Conservation (phyloP, 371 early-diverging fungal genomes). For the Chytridiales sp. region DNA sequence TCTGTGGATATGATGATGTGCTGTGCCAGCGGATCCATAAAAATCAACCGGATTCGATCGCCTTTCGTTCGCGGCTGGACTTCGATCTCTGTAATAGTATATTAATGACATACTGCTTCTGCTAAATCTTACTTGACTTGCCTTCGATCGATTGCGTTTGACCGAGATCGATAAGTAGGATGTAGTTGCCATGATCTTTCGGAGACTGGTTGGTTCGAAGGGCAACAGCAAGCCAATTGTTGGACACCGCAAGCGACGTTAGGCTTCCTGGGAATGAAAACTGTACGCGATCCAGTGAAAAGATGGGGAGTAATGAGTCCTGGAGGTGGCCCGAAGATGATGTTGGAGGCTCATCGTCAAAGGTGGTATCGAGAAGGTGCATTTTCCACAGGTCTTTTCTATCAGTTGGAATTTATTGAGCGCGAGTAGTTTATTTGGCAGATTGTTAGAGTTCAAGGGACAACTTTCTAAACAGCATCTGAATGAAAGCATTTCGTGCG, state of each 20-base stretch:
- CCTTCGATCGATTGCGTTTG: constrained; percentile 68
- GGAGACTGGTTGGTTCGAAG: constrained; percentile 53
- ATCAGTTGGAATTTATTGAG: no score
- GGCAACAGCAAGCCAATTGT: constrained; percentile 73
- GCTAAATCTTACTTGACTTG: constrained; percentile 17
- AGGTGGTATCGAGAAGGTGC: no score
- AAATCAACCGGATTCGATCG: constrained; percentile 66
- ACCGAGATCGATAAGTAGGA: constrained; percentile 74
- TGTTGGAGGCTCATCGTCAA: no score
- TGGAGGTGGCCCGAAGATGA: no score
- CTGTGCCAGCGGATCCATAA: constrained; percentile 83
- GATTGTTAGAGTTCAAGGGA: no score
- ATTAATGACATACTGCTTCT: neutral
- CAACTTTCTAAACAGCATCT: constrained; percentile 44
- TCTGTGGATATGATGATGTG: constrained; percentile 83
- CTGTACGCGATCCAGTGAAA: constrained; percentile 77
- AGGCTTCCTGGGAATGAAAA: constrained; percentile 73
- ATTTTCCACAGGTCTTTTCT: no score
- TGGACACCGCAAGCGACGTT: constrained; percentile 70
- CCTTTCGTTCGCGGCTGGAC: constrained; percentile 63
- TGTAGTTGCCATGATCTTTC: constrained; percentile 37
- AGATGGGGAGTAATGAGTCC: constrained; percentile 46
- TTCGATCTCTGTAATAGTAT: constrained; percentile 65
- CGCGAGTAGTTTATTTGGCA: no score
- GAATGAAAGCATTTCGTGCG: constrained; percentile 53